These are phyloP conservation scores for Fusarium albosuccineum DNA, from an alignment of 2,329 filamentous ascomycete species.

Conservation along the genomic window DNA sequence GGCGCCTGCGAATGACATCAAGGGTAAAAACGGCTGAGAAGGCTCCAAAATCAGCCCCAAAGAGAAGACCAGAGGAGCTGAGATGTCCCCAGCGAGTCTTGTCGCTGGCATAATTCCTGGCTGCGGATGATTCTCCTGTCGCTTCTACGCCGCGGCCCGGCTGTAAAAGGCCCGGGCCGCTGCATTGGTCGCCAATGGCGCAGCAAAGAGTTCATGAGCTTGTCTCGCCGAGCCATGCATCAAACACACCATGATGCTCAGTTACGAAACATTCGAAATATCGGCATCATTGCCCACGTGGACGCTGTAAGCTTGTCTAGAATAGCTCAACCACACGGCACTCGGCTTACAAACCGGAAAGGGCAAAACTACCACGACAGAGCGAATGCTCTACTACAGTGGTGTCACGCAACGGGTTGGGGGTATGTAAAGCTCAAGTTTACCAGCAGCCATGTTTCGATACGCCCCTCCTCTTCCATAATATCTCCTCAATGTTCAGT, in stretches of 20 bases:
- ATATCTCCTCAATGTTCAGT: no score
- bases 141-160: slow-evolving; percentile 40
- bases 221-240: slow-evolving; percentile 37
- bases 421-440: slow-evolving; percentile 54
- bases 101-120: slow-evolving; percentile 2
- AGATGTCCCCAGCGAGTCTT: slow-evolving; percentile 31
- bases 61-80: slow-evolving; percentile 24
- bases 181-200: slow-evolving; percentile 41
- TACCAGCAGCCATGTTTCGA: neutral
- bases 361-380: slow-evolving; percentile 98
- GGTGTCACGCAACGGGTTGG: slow-evolving; percentile 90
- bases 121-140: slow-evolving; percentile 44
- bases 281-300: slow-evolving; percentile 98
- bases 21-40: slow-evolving; percentile 34
- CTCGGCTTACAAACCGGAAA: slow-evolving; percentile 43
- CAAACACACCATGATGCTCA: slow-evolving; percentile 42
- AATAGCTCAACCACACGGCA: rapidly evolving
- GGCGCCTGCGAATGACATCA: slow-evolving; percentile 32
- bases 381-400: slow-evolving; percentile 98
- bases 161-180: slow-evolving; percentile 35
- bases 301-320: slow-evolving; percentile 74
- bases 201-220: slow-evolving; percentile 24
- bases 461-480: neutral
- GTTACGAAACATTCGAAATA: slow-evolving; percentile 80
- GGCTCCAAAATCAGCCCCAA: slow-evolving; percentile 30